phyloP scores from a whole-genome alignment of 2,329 filamentous ascomycete genomes.

The Acephala macrosclerotiorum region DNA sequence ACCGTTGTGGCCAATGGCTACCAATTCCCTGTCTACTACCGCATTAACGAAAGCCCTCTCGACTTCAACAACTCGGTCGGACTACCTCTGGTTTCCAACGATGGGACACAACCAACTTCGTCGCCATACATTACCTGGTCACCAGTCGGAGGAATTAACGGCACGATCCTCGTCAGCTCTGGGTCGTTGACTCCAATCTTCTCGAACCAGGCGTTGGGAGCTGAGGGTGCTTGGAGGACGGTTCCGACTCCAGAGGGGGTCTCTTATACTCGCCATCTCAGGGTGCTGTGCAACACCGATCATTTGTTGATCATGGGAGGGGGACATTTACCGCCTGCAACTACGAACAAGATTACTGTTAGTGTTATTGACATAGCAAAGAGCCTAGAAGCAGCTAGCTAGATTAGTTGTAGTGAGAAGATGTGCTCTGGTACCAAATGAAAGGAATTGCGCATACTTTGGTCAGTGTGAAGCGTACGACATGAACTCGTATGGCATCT shows the following conservation, averaged over 20 bases:
- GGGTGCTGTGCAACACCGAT: slow-evolving; percentile 39
- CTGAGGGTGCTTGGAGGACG: slow-evolving; percentile 38
- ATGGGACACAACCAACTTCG: slow-evolving; percentile 36
- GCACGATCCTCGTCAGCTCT: slow-evolving; percentile 42
- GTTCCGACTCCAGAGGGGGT: slow-evolving; percentile 37
- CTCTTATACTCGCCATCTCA: slow-evolving; percentile 41
- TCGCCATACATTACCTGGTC: slow-evolving; percentile 44
- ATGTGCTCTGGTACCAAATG: background rate
- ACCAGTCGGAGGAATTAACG: slow-evolving; percentile 39
- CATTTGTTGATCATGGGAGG: slow-evolving; percentile 43
- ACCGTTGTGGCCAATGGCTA: slow-evolving; percentile 30
- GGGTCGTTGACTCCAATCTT: slow-evolving; percentile 39
- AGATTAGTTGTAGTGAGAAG: background rate
- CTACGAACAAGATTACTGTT: slow-evolving; percentile 41
- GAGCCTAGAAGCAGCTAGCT: slow-evolving; percentile 25
- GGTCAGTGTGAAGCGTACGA: too few relatives aligned
- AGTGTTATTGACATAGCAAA: slow-evolving; percentile 41
- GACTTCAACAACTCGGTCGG: slow-evolving; percentile 38
- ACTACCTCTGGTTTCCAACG: slow-evolving; percentile 36
- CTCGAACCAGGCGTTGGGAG: slow-evolving; percentile 41
- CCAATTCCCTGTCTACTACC: slow-evolving; percentile 44
- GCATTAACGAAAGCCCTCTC: slow-evolving; percentile 41
- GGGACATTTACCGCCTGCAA: slow-evolving; percentile 40
- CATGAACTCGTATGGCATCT: too few relatives aligned
- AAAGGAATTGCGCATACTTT: too few relatives aligned